These are phyloP conservation scores for Diospyros kaki DNA, from an alignment of 148 eudicot species.

Conservation along the genomic window DNA sequence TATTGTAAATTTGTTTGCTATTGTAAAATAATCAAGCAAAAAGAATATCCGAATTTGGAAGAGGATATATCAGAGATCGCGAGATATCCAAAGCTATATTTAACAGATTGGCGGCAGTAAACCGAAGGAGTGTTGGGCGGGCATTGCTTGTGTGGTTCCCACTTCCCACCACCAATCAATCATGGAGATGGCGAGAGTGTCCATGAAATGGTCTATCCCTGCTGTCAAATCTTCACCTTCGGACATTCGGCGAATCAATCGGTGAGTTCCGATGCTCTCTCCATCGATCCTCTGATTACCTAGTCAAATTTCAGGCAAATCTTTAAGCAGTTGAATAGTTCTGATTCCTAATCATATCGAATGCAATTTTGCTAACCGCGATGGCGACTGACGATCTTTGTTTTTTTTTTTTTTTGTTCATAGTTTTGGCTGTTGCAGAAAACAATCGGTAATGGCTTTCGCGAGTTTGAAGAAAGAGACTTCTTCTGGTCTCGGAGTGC, in stretches of 20 bases:
- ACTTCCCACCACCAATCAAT: not conserved
- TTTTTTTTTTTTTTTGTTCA: too few species aligned
- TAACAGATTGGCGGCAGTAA: not conserved
- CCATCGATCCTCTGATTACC: constrained; percentile 10
- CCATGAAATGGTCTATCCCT: constrained; percentile 28
- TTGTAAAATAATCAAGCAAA: too few species aligned
- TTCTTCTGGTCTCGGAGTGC: constrained; percentile 38
- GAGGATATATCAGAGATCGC: too few species aligned
- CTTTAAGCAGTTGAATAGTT: not conserved
- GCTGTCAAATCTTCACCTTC: constrained; percentile 22
- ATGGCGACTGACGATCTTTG: too few species aligned
- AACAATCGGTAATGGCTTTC: constrained; percentile 37
- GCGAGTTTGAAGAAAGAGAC: constrained; percentile 39
- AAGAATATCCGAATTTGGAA: too few species aligned
- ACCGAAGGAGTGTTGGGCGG: not conserved
- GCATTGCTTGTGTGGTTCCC: not conserved
- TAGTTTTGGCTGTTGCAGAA: constrained; percentile 14
- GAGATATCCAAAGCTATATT: too few species aligned
- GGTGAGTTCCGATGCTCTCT: constrained; percentile 28
- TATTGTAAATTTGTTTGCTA: too few species aligned
- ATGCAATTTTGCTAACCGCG: not conserved
- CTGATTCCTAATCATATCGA: not conserved
- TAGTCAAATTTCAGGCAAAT: not conserved
- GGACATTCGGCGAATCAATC: constrained; percentile 31
- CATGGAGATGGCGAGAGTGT: constrained; percentile 27